phyloP scores from a whole-genome alignment of 176 grass and related monocot genomes.

The Pharus latifolius region DNA sequence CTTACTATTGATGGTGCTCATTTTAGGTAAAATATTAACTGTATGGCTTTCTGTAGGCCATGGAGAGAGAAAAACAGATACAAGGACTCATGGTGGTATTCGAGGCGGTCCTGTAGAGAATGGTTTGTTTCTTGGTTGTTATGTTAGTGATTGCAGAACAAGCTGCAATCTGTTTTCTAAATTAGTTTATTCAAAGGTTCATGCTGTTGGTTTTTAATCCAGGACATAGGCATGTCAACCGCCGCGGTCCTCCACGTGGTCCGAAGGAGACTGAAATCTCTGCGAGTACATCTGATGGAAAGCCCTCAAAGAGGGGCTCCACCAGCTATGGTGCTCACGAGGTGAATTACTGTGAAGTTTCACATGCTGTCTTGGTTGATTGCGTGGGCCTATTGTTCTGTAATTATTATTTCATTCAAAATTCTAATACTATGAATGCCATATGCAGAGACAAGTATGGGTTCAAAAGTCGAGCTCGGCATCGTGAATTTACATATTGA shows the following conservation, averaged over 20 bases:
- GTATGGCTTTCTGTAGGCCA: slow-evolving; percentile 25
- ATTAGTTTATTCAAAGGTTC: neutral
- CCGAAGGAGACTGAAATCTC: slow-evolving; percentile 65
- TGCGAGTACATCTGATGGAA: slow-evolving; percentile 59
- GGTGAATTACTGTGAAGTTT: slow-evolving; percentile 39
- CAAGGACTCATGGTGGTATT: slow-evolving; percentile 47
- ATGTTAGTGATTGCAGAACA: slow-evolving; percentile 4
- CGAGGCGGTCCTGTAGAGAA: slow-evolving; percentile 54
- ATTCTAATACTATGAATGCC: neutral
- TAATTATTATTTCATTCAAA: neutral
- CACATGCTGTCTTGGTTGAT: slow-evolving; percentile 12
- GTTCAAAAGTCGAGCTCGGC: slow-evolving; percentile 94
- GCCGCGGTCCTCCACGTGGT: slow-evolving; percentile 50
- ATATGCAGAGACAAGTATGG: slow-evolving; percentile 92
- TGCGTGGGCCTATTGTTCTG: neutral
- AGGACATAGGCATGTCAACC: slow-evolving; percentile 78
- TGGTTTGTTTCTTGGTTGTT: slow-evolving; percentile 36
- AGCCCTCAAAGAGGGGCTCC: slow-evolving; percentile 56
- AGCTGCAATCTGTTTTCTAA: neutral
- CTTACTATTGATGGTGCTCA: neutral
- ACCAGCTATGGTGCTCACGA: slow-evolving; percentile 72
- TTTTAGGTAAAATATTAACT: slow-evolving; percentile 1
- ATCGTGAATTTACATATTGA: slow-evolving; percentile 44
- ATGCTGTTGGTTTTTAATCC: slow-evolving; percentile 6
- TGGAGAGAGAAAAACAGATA: slow-evolving; percentile 68